These are phyloP conservation scores for Metschnikowia hibisci DNA, from an alignment of 805 yeast species.

Conservation along the genomic window DNA sequence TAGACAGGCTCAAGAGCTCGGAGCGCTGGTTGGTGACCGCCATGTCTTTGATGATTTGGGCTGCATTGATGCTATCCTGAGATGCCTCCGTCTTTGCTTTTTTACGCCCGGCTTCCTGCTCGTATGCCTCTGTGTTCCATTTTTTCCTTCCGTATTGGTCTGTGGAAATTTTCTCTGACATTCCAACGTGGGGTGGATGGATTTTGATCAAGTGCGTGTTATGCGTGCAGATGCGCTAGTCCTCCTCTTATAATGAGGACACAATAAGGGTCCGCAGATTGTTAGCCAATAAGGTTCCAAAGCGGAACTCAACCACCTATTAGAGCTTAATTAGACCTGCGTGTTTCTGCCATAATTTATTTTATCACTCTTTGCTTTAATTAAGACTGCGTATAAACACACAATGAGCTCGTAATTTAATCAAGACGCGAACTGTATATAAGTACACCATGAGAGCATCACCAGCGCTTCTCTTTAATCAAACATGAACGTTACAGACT, in stretches of 20 bases:
- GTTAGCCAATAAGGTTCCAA: too few species aligned
- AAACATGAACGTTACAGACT: constrained; percentile 1
- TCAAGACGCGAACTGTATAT: neutral
- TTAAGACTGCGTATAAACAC: too few species aligned
- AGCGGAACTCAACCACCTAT: too few species aligned
- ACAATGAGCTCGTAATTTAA: too few species aligned
- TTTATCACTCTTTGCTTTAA: too few species aligned
- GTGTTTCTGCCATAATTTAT: too few species aligned
- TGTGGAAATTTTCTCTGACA: constrained; percentile 24
- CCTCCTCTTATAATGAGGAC: neutral
- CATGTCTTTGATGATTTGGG: constrained; percentile 6
- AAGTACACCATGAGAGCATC: neutral
- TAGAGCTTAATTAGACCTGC: too few species aligned
- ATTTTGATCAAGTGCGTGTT: neutral
- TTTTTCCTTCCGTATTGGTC: constrained; percentile 61
- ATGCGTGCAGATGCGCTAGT: neutral
- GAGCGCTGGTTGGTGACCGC: constrained; percentile 27
- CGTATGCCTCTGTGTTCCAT: constrained; percentile 71
- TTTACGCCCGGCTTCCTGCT: constrained; percentile 39
- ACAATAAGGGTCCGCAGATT: too few species aligned
- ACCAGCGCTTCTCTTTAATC: neutral
- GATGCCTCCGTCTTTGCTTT: constrained; percentile 2
- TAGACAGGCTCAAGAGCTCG: constrained; percentile 27
- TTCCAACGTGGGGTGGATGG: neutral
- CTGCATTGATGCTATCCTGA: constrained; percentile 5